Evolutionary conservation across 1,284 basidiomycete genomes (phyloP).

Genomic region (Cutaneotrichosporon sp.): DNA sequence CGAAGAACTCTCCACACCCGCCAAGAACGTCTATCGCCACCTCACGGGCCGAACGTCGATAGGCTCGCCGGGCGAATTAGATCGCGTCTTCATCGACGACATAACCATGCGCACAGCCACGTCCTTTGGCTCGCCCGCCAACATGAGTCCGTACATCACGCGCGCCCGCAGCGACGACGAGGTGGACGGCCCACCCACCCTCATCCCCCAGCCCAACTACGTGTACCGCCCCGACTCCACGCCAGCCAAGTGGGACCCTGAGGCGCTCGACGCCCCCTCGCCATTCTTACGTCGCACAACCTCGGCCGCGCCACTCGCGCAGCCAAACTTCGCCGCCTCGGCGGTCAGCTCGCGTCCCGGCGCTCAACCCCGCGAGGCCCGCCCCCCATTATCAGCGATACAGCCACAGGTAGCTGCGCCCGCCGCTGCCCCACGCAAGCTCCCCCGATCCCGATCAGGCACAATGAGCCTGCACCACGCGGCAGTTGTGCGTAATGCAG

Average conservation of each 20-base stretch:
- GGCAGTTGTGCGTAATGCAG: constrained; percentile 10
- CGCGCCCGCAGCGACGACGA: constrained; percentile 11
- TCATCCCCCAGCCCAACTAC: constrained; percentile 40
- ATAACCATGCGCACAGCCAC: constrained; percentile 43
- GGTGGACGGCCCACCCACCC: constrained; percentile 28
- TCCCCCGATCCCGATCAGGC: constrained; percentile 6
- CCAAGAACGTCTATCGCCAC: constrained; percentile 15
- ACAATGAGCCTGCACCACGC: constrained; percentile 9
- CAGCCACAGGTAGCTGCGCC: constrained; percentile 13
- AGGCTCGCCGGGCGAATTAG: constrained; percentile 44
- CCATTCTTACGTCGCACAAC: constrained; percentile 39
- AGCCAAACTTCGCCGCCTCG: not conserved
- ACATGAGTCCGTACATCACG: constrained; percentile 21
- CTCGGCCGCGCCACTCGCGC: not conserved
- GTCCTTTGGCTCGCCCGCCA: constrained; percentile 31
- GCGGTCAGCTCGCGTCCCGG: not conserved
- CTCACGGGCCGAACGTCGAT: constrained; percentile 36
- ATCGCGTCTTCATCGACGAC: constrained; percentile 34
- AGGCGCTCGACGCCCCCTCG: constrained; percentile 46
- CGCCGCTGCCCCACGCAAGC: not conserved
- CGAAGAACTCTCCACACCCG: constrained; percentile 7
- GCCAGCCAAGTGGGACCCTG: constrained; percentile 46
- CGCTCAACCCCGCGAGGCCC: constrained; percentile 1
- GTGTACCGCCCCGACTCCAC: constrained; percentile 45
- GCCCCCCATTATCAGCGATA: constrained; percentile 25